phyloP scores from a whole-genome alignment of 371 early-diverging fungal genomes.

The Thermomucor indicae-seudaticae region DNA sequence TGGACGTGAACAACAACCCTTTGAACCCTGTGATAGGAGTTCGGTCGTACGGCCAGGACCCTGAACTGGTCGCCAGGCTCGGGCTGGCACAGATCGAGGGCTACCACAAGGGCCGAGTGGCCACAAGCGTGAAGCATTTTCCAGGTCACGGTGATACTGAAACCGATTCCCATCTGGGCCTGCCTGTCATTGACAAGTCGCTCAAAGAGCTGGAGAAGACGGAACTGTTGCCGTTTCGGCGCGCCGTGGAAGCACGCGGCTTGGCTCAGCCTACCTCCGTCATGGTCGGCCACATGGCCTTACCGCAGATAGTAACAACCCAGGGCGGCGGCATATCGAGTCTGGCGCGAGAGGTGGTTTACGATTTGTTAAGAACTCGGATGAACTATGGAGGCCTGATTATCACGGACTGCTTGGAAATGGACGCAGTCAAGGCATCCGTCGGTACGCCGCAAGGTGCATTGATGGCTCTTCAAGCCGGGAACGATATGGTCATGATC shows the following conservation, averaged over 20 bases:
- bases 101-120: constrained; percentile 28
- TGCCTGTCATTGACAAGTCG: constrained; percentile 44
- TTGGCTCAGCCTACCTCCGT: constrained; percentile 30
- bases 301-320: constrained; percentile 36
- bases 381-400: constrained; percentile 43
- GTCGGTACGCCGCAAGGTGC: constrained; percentile 32
- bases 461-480: constrained; percentile 38
- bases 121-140: constrained; percentile 43
- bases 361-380: constrained; percentile 25
- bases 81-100: constrained; percentile 39
- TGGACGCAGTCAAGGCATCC: constrained; percentile 47
- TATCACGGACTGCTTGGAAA: constrained; percentile 49
- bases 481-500: constrained; percentile 48
- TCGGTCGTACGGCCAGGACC: constrained; percentile 40
- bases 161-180: constrained; percentile 44
- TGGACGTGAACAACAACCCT: constrained; percentile 49
- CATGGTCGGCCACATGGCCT: constrained; percentile 46
- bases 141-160: constrained; percentile 56
- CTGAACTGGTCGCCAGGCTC: constrained; percentile 25
- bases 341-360: constrained; percentile 31
- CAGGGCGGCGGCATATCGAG: constrained; percentile 21
- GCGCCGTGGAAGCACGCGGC: constrained; percentile 16
- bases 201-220: constrained; percentile 26
- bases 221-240: constrained; percentile 39
- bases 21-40: constrained; percentile 51